phyloP scores from a whole-genome alignment of 306 rosid genomes.

The Prinsepia uniflora region DNA sequence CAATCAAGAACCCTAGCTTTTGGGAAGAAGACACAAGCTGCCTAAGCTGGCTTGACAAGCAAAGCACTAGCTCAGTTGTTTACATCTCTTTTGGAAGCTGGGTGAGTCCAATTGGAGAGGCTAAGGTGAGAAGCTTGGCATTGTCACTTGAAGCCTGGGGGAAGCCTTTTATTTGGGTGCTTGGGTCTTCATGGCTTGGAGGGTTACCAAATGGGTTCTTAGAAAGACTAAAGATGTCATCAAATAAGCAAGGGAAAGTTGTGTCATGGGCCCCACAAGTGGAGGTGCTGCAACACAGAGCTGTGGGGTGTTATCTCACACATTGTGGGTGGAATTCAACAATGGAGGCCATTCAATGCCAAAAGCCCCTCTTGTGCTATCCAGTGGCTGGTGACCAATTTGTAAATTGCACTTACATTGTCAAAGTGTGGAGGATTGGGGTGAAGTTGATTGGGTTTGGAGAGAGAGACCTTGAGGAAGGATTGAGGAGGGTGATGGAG shows the following conservation, averaged over 20 bases:
- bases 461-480: slow-evolving; percentile 54
- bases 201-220: slow-evolving; percentile 54
- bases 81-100: slow-evolving; percentile 90
- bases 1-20: slow-evolving; percentile 39
- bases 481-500: slow-evolving; percentile 47
- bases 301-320: slow-evolving; percentile 66
- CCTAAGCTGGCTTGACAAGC: slow-evolving; percentile 57
- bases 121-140: slow-evolving; percentile 50
- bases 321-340: slow-evolving; percentile 99
- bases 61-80: slow-evolving; percentile 38
- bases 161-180: slow-evolving; percentile 75
- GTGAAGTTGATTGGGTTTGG: slow-evolving; percentile 51
- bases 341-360: slow-evolving; percentile 66
- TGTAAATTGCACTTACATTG: slow-evolving; percentile 59
- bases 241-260: slow-evolving; percentile 35
- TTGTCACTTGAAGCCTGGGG: slow-evolving; percentile 49
- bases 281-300: slow-evolving; percentile 48
- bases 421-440: slow-evolving; percentile 68
- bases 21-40: slow-evolving; percentile 77
- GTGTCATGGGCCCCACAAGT: slow-evolving; percentile 90
- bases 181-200: slow-evolving; percentile 50
- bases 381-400: slow-evolving; percentile 90
- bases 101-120: slow-evolving; percentile 74
- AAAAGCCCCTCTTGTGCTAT: slow-evolving; percentile 58
- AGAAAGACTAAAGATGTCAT: slow-evolving; percentile 27